Evolutionary conservation across 768 basidiomycete genomes (phyloP).

Genomic region (Amanita pallidorosea): DNA sequence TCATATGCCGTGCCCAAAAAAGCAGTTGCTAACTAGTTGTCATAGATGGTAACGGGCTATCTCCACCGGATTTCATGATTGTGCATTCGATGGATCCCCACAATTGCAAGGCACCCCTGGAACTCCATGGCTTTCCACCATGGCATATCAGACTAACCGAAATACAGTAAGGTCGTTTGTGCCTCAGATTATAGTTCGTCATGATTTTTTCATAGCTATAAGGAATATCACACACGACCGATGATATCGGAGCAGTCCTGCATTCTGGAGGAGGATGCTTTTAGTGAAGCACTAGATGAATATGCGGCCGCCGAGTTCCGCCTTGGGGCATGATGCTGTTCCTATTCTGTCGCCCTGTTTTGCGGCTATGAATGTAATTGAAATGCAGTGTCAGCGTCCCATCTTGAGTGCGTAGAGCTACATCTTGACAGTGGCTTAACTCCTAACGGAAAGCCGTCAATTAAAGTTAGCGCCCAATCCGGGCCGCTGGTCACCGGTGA

Average conservation of each 20-base stretch:
- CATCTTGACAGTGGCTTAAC: neutral
- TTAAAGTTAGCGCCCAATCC: neutral
- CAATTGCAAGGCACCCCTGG: slow-evolving; percentile 34
- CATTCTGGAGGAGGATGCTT: slow-evolving; percentile 41
- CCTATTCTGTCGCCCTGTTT: neutral
- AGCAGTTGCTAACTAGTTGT: slow-evolving; percentile 4
- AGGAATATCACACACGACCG: neutral
- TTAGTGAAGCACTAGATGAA: slow-evolving; percentile 64
- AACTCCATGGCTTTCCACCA: slow-evolving; percentile 70
- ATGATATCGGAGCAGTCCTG: too few relatives aligned
- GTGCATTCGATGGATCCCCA: slow-evolving; percentile 45
- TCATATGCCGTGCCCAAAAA: slow-evolving; percentile 1
- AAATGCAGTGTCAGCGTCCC: neutral
- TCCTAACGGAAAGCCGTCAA: neutral
- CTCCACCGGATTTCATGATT: slow-evolving; percentile 70
- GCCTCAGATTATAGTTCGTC: slow-evolving; percentile 1
- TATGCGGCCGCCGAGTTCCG: slow-evolving; percentile 70
- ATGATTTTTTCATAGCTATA: neutral
- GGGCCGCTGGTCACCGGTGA: neutral
- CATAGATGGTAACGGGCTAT: slow-evolving; percentile 41
- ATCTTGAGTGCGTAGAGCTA: neutral
- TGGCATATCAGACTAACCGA: slow-evolving; percentile 82
- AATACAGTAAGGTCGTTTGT: slow-evolving; percentile 47
- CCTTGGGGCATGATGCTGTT: slow-evolving; percentile 47
- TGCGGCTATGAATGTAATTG: neutral